Conservation (phyloP, 495 filamentous ascomycete genomes). For the Penicillium dipodomyicola region DNA sequence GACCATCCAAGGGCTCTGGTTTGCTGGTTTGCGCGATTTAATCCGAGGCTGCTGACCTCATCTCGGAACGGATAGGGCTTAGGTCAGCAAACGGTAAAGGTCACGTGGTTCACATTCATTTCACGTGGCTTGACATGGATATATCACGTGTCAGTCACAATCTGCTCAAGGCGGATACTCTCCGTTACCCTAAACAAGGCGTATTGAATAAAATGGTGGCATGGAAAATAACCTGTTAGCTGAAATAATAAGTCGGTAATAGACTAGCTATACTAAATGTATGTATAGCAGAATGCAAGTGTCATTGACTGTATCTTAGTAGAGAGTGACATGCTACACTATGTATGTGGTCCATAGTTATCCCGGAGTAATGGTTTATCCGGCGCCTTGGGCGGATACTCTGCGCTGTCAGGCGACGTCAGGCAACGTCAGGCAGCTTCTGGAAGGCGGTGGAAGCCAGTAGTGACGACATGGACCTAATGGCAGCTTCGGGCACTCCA, state of each 20-base stretch:
- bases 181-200: neutral
- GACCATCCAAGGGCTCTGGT: neutral
- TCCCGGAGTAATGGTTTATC: neutral
- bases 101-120: neutral
- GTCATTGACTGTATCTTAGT: neutral
- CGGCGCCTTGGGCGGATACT: neutral
- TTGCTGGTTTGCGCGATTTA: slow-evolving; percentile 14
- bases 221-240: neutral
- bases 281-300: neutral
- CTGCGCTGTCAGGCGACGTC: neutral
- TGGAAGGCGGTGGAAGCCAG: slow-evolving; percentile 44
- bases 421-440: slow-evolving; percentile 27
- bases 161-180: neutral
- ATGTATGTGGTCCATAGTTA: neutral
- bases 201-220: neutral
- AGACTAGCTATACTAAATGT: neutral
- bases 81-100: no score
- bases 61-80: neutral
- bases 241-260: neutral
- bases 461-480: slow-evolving; percentile 34
- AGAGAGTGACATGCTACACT: neutral
- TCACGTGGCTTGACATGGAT: neutral
- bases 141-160: neutral
- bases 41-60: slow-evolving; percentile 2
- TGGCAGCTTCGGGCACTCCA: slow-evolving; percentile 24